Evolutionary conservation across 176 grass and related monocot genomes (phyloP).

Genomic region (Musa schizocarpa): DNA sequence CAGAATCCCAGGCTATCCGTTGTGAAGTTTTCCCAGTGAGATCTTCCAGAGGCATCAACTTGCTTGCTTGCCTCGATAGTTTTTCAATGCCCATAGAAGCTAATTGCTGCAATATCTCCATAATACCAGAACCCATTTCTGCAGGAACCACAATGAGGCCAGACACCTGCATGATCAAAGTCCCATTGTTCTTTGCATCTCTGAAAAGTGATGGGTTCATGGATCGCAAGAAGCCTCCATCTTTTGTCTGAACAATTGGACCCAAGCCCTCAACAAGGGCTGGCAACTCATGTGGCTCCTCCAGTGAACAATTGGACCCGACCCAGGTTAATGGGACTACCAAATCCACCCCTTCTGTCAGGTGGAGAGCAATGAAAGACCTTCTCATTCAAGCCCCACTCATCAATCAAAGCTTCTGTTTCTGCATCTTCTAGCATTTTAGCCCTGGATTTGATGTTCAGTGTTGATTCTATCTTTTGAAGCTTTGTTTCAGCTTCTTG

Average conservation of each 20-base stretch:
- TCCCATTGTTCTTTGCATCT: conserved; percentile 78
- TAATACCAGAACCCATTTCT: conserved; percentile 91
- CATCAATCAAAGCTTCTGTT: conserved; percentile 74
- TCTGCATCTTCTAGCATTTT: conserved; percentile 70
- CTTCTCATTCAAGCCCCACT: conserved; percentile 66
- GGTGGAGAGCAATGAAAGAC: conserved; percentile 65
- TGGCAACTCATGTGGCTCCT: conserved; percentile 46
- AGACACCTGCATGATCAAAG: conserved; percentile 87
- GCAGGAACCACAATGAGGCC: conserved; percentile 81
- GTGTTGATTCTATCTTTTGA: conserved; percentile 33
- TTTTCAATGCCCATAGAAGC: conserved; percentile 90
- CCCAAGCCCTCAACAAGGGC: conserved; percentile 67
- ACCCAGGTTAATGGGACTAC: conserved; percentile 68
- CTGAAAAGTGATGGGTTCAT: conserved; percentile 66
- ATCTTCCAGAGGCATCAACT: conserved; percentile 96
- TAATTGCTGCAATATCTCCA: conserved; percentile 76
- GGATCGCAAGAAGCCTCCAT: conserved; percentile 78
- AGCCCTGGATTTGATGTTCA: conserved; percentile 34
- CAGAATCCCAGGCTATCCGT: conserved; percentile 71
- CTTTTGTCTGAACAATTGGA: conserved; percentile 81
- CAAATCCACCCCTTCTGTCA: conserved; percentile 52
- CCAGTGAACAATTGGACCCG: conserved; percentile 62
- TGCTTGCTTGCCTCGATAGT: conserved; percentile 78
- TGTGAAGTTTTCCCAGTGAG: conserved; percentile 79
- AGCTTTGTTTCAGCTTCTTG: conserved; percentile 59